A percentile compares a stretch with the other conserved stretches of the same genome.
These are phyloP conservation scores for Musa balbisiana DNA, from an alignment of 202 grass and related monocot species.

Conservation along the genomic window DNA sequence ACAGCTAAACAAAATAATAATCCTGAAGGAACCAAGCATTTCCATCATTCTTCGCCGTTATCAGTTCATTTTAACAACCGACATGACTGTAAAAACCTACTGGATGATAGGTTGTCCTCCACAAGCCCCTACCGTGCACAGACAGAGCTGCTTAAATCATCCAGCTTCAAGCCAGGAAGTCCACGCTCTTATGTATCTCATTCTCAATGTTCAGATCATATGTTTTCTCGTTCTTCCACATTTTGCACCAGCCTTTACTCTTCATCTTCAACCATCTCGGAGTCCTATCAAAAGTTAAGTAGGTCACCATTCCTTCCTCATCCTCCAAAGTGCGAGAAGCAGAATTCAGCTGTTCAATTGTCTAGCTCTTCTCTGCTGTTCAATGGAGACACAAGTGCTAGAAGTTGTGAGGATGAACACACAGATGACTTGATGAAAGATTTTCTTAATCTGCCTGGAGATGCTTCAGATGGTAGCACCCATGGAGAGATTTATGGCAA, in stretches of 20 bases:
- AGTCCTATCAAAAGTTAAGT: constrained; percentile 18
- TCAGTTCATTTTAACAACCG: constrained; percentile 33
- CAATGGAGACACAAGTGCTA: constrained; percentile 27
- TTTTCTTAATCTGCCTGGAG: constrained; percentile 66
- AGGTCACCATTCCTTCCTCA: constrained; percentile 58
- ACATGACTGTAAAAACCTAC: constrained; percentile 7
- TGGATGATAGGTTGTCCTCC: constrained; percentile 34
- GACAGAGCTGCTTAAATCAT: constrained; percentile 30
- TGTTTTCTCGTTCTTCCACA: constrained; percentile 47
- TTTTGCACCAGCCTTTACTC: constrained; percentile 76
- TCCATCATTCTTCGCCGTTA: constrained; percentile 27
- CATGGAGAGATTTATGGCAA: constrained; percentile 27
- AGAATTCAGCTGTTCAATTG: constrained; percentile 22
- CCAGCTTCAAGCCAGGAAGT: constrained; percentile 36
- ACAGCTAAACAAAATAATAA: constrained; percentile 35
- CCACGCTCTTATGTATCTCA: constrained; percentile 30
- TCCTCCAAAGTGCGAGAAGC: constrained; percentile 43
- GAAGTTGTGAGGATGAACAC: constrained; percentile 29
- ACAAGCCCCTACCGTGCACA: constrained; percentile 38
- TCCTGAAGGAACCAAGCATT: constrained; percentile 31
- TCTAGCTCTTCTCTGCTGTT: constrained; percentile 25
- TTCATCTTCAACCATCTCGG: constrained; percentile 18
- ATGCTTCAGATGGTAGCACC: constrained; percentile 43
- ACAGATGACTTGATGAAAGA: constrained; percentile 38
- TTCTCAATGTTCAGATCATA: constrained; percentile 21